Evolutionary conservation across 768 basidiomycete species (phyloP), one percentile per base, ranked within the genome.

Genomic region (Galerina sulciceps): DNA sequence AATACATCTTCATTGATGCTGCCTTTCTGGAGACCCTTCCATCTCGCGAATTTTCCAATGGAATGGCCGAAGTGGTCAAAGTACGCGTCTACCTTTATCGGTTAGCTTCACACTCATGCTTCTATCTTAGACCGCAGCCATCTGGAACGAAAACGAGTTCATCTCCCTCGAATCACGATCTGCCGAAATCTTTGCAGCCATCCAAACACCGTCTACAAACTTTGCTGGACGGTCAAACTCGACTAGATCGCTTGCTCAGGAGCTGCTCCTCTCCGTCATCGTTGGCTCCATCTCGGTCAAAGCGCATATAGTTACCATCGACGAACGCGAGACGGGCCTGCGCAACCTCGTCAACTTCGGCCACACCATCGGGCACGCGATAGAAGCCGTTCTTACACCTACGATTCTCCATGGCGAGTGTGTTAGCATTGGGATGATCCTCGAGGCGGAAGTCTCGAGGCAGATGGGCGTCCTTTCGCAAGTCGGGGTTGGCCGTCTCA

Each of bases 281-380:
- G 85, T 90, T 34, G 94, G 91, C 1, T 97, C 95, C 37, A 95
- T 95, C 74, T 89, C 88, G 51, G 96, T 98, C 60, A 99, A 99
- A 74, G 87, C 97, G 0, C 91, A 98, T 74, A 98, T 99, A 66
- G 97, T 99, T 61, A 96, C 96, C 35, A 84, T 93, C 65, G 97
- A 99, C 76, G 94, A 96, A 73, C 92, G 90, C 69, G 97, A 99
- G 77, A 95, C 95, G 0, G 93, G 97, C 18, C 83, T 99, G 41
- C 92, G 97, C 62, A 98, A 98, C 78, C 88, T 99, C 53, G 96
- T 99, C 79, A 99, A 99, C 76, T 99, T 99, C 69, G 97, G 97
- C 1, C 97, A 99, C 74, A 94, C 91, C 42, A 96, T 99, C 67
- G 97, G 97, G 0, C 97, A 99, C 76, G 97, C 96, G 14, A 96